Percentiles rank a stretch among this genome's conserved stretches.
Conservation (phyloP, 2,329 filamentous ascomycete genomes). For the Raffaelea ambrosiae region DNA sequence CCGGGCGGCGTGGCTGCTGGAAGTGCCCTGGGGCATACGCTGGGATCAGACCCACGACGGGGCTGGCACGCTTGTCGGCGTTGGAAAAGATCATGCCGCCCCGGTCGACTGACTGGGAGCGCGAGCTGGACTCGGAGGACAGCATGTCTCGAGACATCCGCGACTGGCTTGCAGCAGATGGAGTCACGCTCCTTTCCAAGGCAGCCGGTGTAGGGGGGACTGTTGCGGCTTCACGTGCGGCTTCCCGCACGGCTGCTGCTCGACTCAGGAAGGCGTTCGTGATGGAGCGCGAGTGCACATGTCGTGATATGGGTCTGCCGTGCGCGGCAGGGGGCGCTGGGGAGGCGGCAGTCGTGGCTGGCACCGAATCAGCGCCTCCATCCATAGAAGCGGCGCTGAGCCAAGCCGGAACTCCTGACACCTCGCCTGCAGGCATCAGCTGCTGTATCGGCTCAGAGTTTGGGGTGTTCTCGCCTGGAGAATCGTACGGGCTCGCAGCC, state of each 20-base stretch:
- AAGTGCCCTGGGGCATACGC: constrained; percentile 53
- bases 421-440: constrained; percentile 12
- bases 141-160: no score
- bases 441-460: constrained; percentile 9
- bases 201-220: constrained; percentile 29
- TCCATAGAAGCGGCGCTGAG: constrained; percentile 22
- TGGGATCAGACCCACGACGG: constrained; percentile 56
- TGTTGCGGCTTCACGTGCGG: constrained; percentile 18
- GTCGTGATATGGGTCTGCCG: constrained; percentile 23
- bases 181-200: neutral
- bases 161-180: no score
- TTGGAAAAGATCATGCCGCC: constrained; percentile 43
- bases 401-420: neutral
- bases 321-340: constrained; percentile 9
- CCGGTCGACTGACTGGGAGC: constrained; percentile 57
- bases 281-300: constrained; percentile 35
- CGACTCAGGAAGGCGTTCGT: constrained; percentile 36
- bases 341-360: constrained; percentile 5
- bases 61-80: constrained; percentile 54
- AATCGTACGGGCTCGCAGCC: constrained; percentile 56
- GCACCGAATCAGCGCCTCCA: constrained; percentile 13
- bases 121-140: constrained; percentile 35
- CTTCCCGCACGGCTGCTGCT: constrained; percentile 19
- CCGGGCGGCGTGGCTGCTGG: constrained; percentile 37
- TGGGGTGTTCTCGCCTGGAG: constrained; percentile 19